Conservation (phyloP, 805 yeast species). For the Dipodascus geniculatus region DNA sequence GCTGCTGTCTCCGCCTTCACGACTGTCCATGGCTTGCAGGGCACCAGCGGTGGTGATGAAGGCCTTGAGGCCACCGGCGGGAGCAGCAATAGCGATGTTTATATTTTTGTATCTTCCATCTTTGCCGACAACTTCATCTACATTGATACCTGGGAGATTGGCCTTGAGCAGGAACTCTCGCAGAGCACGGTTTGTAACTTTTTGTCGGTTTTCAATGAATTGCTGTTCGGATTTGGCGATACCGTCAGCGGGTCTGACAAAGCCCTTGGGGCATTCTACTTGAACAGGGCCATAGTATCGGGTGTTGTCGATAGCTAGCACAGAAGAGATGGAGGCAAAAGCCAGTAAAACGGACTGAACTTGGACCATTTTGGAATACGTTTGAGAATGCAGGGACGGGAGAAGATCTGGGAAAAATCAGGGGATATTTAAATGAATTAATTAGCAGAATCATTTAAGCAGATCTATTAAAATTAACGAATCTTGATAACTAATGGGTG, state of each 20-base stretch:
- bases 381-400: too few species aligned
- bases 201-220: neutral
- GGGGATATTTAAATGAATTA: too few species aligned
- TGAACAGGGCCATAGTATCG: neutral
- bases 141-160: conserved; percentile 30
- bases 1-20: conserved; percentile 39
- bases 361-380: neutral
- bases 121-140: conserved; percentile 21
- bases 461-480: too few species aligned
- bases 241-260: neutral
- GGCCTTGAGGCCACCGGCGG: conserved; percentile 76
- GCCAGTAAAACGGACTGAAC: neutral
- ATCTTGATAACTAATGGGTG: too few species aligned
- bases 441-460: too few species aligned
- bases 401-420: too few species aligned
- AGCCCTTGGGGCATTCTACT: conserved; percentile 1
- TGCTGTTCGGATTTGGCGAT: neutral
- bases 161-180: conserved; percentile 27
- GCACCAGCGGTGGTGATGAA: conserved; percentile 67
- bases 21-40: conserved; percentile 54
- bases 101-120: conserved; percentile 14
- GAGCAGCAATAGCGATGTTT: conserved; percentile 28
- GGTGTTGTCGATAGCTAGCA: neutral
- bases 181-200: conserved; percentile 25
- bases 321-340: neutral